Conservation (phyloP, 2,329 filamentous ascomycete species). For the Diaporthe batatas region DNA sequence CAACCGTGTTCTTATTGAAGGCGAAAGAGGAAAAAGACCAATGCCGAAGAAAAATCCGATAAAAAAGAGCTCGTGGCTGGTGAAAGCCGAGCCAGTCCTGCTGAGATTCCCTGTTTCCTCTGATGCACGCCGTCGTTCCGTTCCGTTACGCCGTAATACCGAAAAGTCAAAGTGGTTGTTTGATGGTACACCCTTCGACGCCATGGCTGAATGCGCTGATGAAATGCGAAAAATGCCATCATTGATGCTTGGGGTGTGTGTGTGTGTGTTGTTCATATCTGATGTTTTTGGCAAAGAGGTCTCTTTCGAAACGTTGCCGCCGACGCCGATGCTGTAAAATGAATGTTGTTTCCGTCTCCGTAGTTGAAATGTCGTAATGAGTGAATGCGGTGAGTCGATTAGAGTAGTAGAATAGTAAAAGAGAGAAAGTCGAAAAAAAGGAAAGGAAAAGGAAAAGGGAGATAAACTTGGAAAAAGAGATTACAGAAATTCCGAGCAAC, state of each 20-base stretch:
- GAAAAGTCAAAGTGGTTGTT: neutral
- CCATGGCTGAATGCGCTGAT: conserved; percentile 9
- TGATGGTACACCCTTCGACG: conserved; percentile 1
- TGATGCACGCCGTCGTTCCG: conserved; percentile 14
- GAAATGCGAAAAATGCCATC: conserved; percentile 7
- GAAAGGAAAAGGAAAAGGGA: neutral
- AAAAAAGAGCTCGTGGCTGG: neutral
- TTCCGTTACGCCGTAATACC: conserved; percentile 1
- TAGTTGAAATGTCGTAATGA: conserved; percentile 10
- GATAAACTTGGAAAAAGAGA: neutral
- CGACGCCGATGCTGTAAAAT: conserved; percentile 7
- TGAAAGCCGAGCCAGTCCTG: neutral
- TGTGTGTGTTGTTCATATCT: neutral
- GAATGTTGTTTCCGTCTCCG: neutral
- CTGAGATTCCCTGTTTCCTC: neutral
- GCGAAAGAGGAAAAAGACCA: neutral
- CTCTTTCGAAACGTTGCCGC: conserved; percentile 1
- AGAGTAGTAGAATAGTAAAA: neutral
- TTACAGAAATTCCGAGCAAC: conserved; percentile 34
- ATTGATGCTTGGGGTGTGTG: neutral
- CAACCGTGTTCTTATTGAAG: conserved; percentile 19
- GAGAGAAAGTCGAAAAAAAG: neutral
- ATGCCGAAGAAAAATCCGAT: conserved; percentile 13
- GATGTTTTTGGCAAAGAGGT: neutral
- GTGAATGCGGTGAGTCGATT: conserved; percentile 33